Evolutionary conservation across 352 stramenopile genomes (phyloP).

Genomic region (Phytophthora melonis): DNA sequence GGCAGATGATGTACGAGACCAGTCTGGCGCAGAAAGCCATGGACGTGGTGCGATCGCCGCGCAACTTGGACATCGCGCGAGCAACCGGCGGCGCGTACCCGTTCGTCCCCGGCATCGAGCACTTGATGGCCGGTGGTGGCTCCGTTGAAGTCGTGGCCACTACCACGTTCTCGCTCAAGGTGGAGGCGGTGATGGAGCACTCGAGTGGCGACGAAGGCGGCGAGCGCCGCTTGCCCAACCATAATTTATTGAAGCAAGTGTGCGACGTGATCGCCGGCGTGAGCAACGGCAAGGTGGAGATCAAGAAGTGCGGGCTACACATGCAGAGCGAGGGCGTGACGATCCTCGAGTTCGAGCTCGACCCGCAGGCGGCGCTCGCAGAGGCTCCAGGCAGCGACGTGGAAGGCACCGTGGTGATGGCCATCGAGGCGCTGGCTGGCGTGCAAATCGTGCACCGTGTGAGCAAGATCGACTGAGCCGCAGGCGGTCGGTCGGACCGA

Average conservation of each 20-base stretch:
- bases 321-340: slow-evolving; percentile 76
- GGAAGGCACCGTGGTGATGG: slow-evolving; percentile 45
- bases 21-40: slow-evolving; percentile 66
- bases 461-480: slow-evolving; percentile 31
- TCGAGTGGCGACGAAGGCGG: slow-evolving; percentile 48
- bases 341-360: slow-evolving; percentile 82
- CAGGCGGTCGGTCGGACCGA: background rate
- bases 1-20: slow-evolving; percentile 78
- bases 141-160: slow-evolving; percentile 19
- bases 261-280: slow-evolving; percentile 79
- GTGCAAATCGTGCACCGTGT: slow-evolving; percentile 56
- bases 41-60: slow-evolving; percentile 61
- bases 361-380: slow-evolving; percentile 46
- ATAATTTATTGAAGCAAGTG: slow-evolving; percentile 89
- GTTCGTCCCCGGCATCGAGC: slow-evolving; percentile 42
- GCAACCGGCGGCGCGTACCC: slow-evolving; percentile 21
- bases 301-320: slow-evolving; percentile 85
- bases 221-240: slow-evolving; percentile 75
- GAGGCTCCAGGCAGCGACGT: slow-evolving; percentile 32
- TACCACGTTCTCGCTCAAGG: slow-evolving; percentile 69
- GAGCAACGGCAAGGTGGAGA: slow-evolving; percentile 71
- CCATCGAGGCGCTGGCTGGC: slow-evolving; percentile 54
- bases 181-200: slow-evolving; percentile 65
- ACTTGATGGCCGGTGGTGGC: slow-evolving; percentile 34
- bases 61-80: slow-evolving; percentile 40